phyloP scores from a whole-genome alignment of 1,139 yeast species.

The Kurtzmaniella quercitrusa region DNA sequence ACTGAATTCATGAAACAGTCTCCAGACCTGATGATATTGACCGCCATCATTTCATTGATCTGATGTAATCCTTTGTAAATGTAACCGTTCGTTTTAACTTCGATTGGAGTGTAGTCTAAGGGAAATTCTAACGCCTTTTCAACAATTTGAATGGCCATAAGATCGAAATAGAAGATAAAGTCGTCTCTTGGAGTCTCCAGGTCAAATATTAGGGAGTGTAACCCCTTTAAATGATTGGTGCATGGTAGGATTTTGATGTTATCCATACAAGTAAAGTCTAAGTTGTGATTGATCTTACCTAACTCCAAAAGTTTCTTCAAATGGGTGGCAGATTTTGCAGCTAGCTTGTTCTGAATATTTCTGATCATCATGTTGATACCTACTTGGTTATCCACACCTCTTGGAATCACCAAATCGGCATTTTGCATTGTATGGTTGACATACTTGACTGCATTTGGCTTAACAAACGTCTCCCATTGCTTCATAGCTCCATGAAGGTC shows the following conservation, averaged over 20 bases:
- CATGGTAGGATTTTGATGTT: slow-evolving; percentile 41
- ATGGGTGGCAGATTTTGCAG: slow-evolving; percentile 62
- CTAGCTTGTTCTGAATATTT: slow-evolving; percentile 73
- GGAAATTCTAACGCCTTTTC: slow-evolving; percentile 59
- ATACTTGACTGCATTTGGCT: slow-evolving; percentile 80
- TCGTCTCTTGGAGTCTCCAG: slow-evolving; percentile 59
- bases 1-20: slow-evolving; percentile 84
- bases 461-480: slow-evolving; percentile 90
- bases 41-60: slow-evolving; percentile 57
- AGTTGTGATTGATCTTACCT: slow-evolving; percentile 35
- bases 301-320: slow-evolving; percentile 52
- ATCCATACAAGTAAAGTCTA: slow-evolving; percentile 23
- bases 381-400: slow-evolving; percentile 77
- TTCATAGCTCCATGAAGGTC: slow-evolving; percentile 75
- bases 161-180: slow-evolving; percentile 79
- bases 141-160: slow-evolving; percentile 68
- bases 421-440: slow-evolving; percentile 74
- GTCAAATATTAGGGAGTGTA: slow-evolving; percentile 67
- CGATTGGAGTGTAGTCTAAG: slow-evolving; percentile 20
- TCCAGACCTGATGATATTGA: slow-evolving; percentile 83
- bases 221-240: slow-evolving; percentile 67
- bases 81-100: slow-evolving; percentile 37
- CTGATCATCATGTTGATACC: slow-evolving; percentile 77
- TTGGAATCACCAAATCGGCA: slow-evolving; percentile 85
- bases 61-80: slow-evolving; percentile 36